Evolutionary conservation across 306 rosid species (phyloP), one percentile per base, ranked within the genome.

Genomic region (Dalbergia cochinchinensis): DNA sequence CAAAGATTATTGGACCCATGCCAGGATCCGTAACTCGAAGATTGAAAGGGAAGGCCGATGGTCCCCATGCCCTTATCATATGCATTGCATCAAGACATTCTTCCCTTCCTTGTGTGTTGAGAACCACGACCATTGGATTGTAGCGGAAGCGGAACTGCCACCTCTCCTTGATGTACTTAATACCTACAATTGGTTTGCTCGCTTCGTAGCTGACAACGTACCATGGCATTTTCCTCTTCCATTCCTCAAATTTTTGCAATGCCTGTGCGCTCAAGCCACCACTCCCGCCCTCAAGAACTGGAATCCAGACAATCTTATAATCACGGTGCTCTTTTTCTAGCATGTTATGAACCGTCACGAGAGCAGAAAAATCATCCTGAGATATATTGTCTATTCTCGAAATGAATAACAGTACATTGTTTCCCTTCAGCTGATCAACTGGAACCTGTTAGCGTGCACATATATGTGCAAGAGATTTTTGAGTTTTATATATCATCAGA

Each of bases 161-260:
- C 12, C 15, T 59, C 35, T 22, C 11, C 5, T 22, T 20, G 37
- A 59, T 59, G 64, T 59, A 59, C 64, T 59, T 22, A 11, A 59
- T 59, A 59, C 64, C 64, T 1, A 59, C 64, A 22, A 20, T 59
- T 59, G 3, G 15, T 22, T 1, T 4, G 3, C 4, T 0, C 54
- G n/a, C 13, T 48, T 22, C 37, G 15, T 22, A 22, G 64, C 35
- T 18, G 9, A 9, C 64, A 19, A 22, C 35, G 31, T 20, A 59
- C 64, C 64, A 59, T 10, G 64, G 64, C 64, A 59, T 59, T 59
- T 11, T 59, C 6, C 5, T 11, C 64, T 59, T 59, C 64, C 13
- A 22, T 9, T 1, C 0, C 7, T 10, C 12, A 4, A 59, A 59
- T n/a, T n/a, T n/a, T n/a, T n/a, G n/a, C n/a, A n/a, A n/a, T n/a